Base-by-base conservation (phyloP, 2,329 filamentous ascomycete species). In the Phialocephala subalpina region DNA sequence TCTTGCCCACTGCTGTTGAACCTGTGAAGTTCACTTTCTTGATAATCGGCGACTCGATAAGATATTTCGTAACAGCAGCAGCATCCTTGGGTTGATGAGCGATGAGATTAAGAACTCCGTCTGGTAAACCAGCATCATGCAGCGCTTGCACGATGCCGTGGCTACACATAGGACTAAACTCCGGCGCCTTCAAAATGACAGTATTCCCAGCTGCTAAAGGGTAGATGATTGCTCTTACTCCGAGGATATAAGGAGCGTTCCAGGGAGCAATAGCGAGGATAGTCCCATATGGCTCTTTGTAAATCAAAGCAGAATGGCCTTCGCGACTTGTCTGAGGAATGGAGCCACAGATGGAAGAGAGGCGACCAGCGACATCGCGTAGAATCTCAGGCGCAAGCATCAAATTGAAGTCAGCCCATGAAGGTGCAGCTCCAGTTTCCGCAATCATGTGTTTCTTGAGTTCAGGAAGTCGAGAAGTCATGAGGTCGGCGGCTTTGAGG, bases 1-100 rank as follows among this genome's bases (percentile, higher is more conserved):
- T 90, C 36, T 87, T 85, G 0, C 93, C 93, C 0, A 96, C 90
- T 0, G 78, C 77, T 0, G 92, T 94, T 73, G 87, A 91, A 38
- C 93, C 93, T 0, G 93, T 97, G 78, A 97, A 97, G 80, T 93
- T 96, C 76, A 97, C 84, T 81, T 97, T 97, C 76, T 88, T 90
- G 64, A 97, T 80, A 0, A 82, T 81, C 0, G 86, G 86, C 73
- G 92, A 83, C 57, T 87, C 84, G 70, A 97, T 92, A 35, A 96
- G 78, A 1, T 87, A 81, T 33, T 83, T 84, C 0, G 92, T 94
- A 36, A 95, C 82, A 14, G 84, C 82, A 0, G 89, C 83, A 0
- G 92, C 93, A 70, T 91, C 86, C 64, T 88, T 83, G 63, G 88
- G 86, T 2, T 89, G 86, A 38, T 84, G 80, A 25, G 89, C 90